Percentiles rank a stretch among this genome's conserved stretches.
These are phyloP conservation scores for Chenopodium berlandieri DNA, from an alignment of 148 eudicot species.

Conservation along the genomic window DNA sequence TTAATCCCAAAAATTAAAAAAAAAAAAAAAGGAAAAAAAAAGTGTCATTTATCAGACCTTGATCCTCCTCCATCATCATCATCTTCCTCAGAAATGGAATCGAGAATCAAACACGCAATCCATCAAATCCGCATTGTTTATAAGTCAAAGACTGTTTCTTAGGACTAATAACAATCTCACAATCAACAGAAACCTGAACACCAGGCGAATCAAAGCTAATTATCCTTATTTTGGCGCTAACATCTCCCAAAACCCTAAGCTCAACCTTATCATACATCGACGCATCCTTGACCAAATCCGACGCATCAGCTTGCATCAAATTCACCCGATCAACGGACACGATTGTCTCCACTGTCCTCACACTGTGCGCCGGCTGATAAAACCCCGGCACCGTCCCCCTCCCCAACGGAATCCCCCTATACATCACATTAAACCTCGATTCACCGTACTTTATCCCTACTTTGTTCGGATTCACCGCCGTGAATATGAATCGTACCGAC, in stretches of 20 bases:
- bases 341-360: conserved; percentile 44
- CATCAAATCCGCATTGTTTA: conserved; percentile 93
- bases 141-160: conserved; percentile 64
- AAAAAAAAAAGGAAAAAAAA: neutral
- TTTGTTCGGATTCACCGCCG: conserved; percentile 80
- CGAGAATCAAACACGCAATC: conserved; percentile 52
- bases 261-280: conserved; percentile 77
- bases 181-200: conserved; percentile 83
- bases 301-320: conserved; percentile 68
- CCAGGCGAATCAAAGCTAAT: conserved; percentile 78
- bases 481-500: conserved; percentile 53
- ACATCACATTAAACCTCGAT: conserved; percentile 75
- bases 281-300: conserved; percentile 68
- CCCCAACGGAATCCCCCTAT: conserved; percentile 78
- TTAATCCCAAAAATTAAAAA: neutral
- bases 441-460: conserved; percentile 86
- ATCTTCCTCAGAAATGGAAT: neutral
- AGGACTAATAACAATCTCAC: conserved; percentile 82
- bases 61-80: neutral
- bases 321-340: conserved; percentile 71
- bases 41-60: neutral
- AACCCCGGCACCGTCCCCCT: conserved; percentile 67
- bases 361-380: conserved; percentile 82
- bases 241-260: conserved; percentile 78
- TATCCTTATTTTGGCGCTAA: conserved; percentile 84